phyloP scores from a whole-genome alignment of 139 green algal species.

The Auxenochlorella pyrenoidosa region DNA sequence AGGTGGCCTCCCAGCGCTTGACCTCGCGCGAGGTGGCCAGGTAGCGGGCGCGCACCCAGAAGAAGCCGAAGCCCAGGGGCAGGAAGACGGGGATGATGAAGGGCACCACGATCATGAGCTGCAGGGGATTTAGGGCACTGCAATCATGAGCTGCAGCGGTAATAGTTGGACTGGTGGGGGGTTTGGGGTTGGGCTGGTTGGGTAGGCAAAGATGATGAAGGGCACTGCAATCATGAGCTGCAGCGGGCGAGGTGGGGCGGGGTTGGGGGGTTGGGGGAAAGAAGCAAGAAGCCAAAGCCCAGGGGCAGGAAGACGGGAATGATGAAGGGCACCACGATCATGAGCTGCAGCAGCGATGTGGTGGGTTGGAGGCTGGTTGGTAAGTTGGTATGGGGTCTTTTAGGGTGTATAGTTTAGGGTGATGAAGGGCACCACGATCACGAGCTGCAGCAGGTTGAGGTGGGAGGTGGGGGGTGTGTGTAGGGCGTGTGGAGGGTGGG shows the following conservation, averaged over 20 bases:
- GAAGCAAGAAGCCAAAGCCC: slow-evolving; percentile 66
- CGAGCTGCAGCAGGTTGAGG: too few relatives aligned
- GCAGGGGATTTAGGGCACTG: slow-evolving; percentile 40
- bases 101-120: slow-evolving; percentile 72
- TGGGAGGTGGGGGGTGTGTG: too few relatives aligned
- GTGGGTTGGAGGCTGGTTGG: too few relatives aligned
- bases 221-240: too few relatives aligned
- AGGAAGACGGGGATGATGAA: slow-evolving; percentile 81
- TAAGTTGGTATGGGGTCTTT: too few relatives aligned
- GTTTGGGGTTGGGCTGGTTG: too few relatives aligned
- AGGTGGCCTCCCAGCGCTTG: slow-evolving; percentile 93
- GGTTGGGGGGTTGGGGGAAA: too few relatives aligned
- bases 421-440: too few relatives aligned
- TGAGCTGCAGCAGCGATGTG: slow-evolving; percentile 56
- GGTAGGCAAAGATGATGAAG: too few relatives aligned
- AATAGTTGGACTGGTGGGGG: background rate
- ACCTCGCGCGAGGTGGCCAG: slow-evolving; percentile 83
- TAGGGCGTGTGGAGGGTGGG: too few relatives aligned
- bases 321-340: slow-evolving; percentile 75
- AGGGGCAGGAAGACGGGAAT: slow-evolving; percentile 80
- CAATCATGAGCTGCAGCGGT: slow-evolving; percentile 57
- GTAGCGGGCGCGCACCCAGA: slow-evolving; percentile 64
- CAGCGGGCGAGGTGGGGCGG: too few relatives aligned
- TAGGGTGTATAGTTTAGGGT: too few relatives aligned
- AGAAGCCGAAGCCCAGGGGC: slow-evolving; percentile 69